Percentiles rank a stretch among this genome's conserved stretches.
phyloP scores from a whole-genome alignment of 2,329 filamentous ascomycete genomes.

The Paecilomyces fulvus region DNA sequence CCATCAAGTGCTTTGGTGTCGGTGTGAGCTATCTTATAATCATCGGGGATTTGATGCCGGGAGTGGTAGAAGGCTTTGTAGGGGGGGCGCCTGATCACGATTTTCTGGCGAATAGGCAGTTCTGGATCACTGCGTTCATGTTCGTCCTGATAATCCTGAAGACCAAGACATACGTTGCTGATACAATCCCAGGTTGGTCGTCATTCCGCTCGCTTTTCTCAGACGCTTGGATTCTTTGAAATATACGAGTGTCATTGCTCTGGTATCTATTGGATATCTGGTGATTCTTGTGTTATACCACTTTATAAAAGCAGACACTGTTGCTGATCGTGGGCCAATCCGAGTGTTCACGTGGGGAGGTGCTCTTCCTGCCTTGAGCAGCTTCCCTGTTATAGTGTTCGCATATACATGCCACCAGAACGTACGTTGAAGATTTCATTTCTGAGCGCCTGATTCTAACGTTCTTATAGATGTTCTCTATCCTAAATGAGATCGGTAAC shows the following conservation, averaged over 20 bases:
- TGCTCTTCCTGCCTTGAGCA: conserved; percentile 68
- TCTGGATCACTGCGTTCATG: conserved; percentile 99
- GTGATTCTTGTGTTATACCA: conserved; percentile 91
- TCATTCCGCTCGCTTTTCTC: conserved; percentile 90
- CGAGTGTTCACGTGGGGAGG: conserved; percentile 72
- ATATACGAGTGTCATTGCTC: conserved; percentile 86
- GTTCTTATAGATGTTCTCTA: conserved; percentile 81
- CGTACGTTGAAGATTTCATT: conserved; percentile 41
- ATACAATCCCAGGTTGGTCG: conserved; percentile 56
- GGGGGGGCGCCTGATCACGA: conserved; percentile 53
- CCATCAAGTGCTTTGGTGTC: conserved; percentile 96
- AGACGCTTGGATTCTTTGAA: conserved; percentile 89
- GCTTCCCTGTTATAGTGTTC: conserved; percentile 91
- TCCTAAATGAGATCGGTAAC: conserved; percentile 87
- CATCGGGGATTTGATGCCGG: conserved; percentile 96
- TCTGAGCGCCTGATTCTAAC: conserved; percentile 4
- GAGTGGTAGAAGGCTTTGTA: conserved; percentile 76
- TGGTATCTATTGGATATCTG: conserved; percentile 89
- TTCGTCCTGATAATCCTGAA: conserved; percentile 29
- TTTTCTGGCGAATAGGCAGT: conserved; percentile 81
- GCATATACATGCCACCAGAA: conserved; percentile 99
- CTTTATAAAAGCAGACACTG: conserved; percentile 68
- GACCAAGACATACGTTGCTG: conserved; percentile 6
- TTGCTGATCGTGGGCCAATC: conserved; percentile 64
- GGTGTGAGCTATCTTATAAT: conserved; percentile 97